phyloP scores from a whole-genome alignment of 768 basidiomycete species.

The Piloderma croceum region DNA sequence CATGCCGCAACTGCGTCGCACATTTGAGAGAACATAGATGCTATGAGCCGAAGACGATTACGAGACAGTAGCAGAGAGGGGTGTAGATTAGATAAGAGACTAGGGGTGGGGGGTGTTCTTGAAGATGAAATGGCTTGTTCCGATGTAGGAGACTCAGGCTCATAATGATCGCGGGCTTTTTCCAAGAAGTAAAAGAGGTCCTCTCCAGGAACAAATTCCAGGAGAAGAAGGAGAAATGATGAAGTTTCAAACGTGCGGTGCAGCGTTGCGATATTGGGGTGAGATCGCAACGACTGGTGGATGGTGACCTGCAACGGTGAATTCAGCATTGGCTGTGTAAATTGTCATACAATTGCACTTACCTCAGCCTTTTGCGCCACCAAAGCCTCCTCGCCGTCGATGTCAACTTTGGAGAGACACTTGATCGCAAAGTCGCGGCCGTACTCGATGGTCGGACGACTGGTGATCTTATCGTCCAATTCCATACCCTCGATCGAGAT shows the following conservation, averaged over 20 bases:
- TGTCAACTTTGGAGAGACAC: constrained; percentile 90
- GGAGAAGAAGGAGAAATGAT: constrained; percentile 84
- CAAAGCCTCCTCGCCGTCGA: constrained; percentile 82
- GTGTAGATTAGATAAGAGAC: constrained; percentile 77
- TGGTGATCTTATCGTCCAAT: constrained; percentile 22
- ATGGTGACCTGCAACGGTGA: constrained; percentile 73
- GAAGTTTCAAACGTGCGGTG: constrained; percentile 90
- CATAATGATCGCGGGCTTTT: constrained; percentile 86
- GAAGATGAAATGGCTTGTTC: constrained; percentile 41
- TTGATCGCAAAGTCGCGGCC: constrained; percentile 92
- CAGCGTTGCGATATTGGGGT: constrained; percentile 92
- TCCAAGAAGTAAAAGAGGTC: constrained; percentile 98
- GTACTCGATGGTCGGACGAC: constrained; percentile 42
- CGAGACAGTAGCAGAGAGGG: constrained; percentile 79
- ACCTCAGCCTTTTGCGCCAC: constrained; percentile 90
- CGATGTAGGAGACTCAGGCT: constrained; percentile 39
- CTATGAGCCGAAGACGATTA: constrained; percentile 85
- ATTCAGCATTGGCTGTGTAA: too few relatives aligned
- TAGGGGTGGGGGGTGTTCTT: constrained; percentile 88
- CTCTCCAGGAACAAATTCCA: constrained; percentile 95
- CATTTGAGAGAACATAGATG: constrained; percentile 98
- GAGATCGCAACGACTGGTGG: constrained; percentile 85
- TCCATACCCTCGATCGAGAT: constrained; percentile 51
- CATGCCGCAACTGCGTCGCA: constrained; percentile 95
- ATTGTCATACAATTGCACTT: constrained; percentile 15